Evolutionary conservation across 2,329 filamentous ascomycete species (phyloP), one percentile per base, ranked within the genome.

Genomic region (Didymella segeticola): DNA sequence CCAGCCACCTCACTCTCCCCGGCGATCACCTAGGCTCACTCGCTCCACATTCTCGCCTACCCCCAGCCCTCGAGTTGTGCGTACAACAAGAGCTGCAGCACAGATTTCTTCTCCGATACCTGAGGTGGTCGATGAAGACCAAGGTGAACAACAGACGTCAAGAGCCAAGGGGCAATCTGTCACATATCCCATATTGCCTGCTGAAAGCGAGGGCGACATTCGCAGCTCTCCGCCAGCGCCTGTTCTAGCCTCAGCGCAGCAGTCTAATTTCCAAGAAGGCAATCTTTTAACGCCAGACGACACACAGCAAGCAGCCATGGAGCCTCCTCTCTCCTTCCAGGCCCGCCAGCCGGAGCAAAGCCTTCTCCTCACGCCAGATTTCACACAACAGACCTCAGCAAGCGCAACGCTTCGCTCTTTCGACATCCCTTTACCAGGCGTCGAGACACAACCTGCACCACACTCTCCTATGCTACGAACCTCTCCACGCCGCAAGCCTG

Each of bases 281-380:
- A 61, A 58, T 25, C 60, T 48, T 1, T 56, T 69, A 6, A 73
- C 70, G 5, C 69, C 68, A 12, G 63, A 67, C 1, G 59, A 58
- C 3, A 71, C 64, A 4, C 72, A 75, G 33, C 57, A 63, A 26
- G 58, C 60, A 25, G n/a, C 27, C 5, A 15, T 45, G 45, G 51
- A 54, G 14, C 51, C 45, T 5, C 58, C 58, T n/a, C 47, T 56
- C 12, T 59, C 60, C 2, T 67, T 67, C 11, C 69, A 74, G 37
- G 26, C 57, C 14, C 56, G 56, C 9, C 59, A 67, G 25, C 45
- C 61, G 11, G 62, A 64, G 23, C 63, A 68, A 15, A 63, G 26
- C 23, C 38, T 75, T 6, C 72, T 71, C 8, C 61, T 71, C 19
- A 77, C 72, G 7, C 75, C 77, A 5, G 68, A 74, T 42, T 66